These are phyloP conservation scores for Penicillium dipodomyicola DNA, from an alignment of 495 filamentous ascomycete species.

Conservation along the genomic window DNA sequence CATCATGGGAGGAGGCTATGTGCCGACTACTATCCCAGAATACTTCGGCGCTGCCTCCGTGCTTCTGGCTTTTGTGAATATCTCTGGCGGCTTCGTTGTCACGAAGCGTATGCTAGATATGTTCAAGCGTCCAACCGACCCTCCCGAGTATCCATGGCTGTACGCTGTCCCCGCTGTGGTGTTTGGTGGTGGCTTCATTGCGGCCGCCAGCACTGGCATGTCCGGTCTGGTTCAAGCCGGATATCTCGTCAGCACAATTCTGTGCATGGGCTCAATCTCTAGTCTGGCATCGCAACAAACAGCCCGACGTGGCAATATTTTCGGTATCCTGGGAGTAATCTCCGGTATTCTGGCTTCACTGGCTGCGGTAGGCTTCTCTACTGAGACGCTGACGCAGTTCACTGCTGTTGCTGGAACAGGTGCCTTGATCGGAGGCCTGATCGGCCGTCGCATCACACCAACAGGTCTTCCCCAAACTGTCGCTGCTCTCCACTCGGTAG, in stretches of 20 bases:
- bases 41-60: constrained; percentile 72
- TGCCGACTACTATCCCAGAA: constrained; percentile 74
- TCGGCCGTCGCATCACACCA: constrained; percentile 78
- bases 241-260: constrained; percentile 72
- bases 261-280: constrained; percentile 73
- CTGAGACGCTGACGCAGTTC: constrained; percentile 71
- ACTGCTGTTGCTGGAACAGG: constrained; percentile 67
- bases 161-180: constrained; percentile 70
- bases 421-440: constrained; percentile 58
- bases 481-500: constrained; percentile 76
- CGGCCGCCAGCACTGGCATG: constrained; percentile 71
- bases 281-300: constrained; percentile 73
- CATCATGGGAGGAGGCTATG: constrained; percentile 71
- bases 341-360: constrained; percentile 76
- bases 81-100: constrained; percentile 79
- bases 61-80: constrained; percentile 76
- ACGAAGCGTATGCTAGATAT: constrained; percentile 91
- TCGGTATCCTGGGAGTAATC: constrained; percentile 76
- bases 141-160: constrained; percentile 78
- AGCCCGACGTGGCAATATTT: constrained; percentile 73
- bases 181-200: constrained; percentile 74
- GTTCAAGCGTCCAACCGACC: constrained; percentile 79
- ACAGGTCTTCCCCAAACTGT: constrained; percentile 81
- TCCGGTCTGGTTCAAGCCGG: constrained; percentile 78
- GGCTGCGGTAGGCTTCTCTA: constrained; percentile 70